These are phyloP conservation scores for Choanephora cucurbitarum DNA, from an alignment of 371 early-diverging fungal genomes.

Conservation along the genomic window DNA sequence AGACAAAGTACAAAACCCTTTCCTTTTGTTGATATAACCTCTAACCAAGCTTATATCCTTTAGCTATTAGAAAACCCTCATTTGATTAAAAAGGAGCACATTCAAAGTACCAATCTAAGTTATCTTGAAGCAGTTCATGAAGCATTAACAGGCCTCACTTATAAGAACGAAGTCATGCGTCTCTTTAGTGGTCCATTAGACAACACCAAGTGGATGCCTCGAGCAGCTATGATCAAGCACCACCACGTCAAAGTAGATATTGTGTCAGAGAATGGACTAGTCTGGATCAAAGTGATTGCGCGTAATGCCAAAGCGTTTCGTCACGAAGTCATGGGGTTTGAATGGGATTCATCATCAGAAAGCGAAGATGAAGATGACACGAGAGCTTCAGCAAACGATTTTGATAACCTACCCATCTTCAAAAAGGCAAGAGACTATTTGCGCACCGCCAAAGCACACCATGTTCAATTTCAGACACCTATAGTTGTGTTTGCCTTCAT, in stretches of 20 bases:
- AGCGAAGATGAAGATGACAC: constrained; percentile 21
- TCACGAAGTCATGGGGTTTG: constrained; percentile 51
- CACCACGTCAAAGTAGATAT: constrained; percentile 51
- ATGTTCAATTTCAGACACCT: constrained; percentile 53
- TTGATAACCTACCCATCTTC: constrained; percentile 50
- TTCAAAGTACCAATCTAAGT: constrained; percentile 46
- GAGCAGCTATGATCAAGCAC: constrained; percentile 31
- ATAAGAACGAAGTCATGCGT: constrained; percentile 34
- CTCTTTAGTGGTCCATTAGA: constrained; percentile 25
- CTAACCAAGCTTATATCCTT: too few species aligned
- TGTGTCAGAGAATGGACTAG: constrained; percentile 46
- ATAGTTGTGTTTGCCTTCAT: constrained; percentile 59
- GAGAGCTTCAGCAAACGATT: constrained; percentile 11
- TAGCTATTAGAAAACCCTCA: constrained; percentile 37
- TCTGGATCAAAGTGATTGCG: constrained; percentile 62
- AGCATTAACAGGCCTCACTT: constrained; percentile 26
- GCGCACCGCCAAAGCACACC: constrained; percentile 48
- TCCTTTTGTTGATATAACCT: too few species aligned
- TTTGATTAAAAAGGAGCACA: constrained; percentile 39
- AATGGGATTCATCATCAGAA: constrained; percentile 22
- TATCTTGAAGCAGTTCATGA: constrained; percentile 50
- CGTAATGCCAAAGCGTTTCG: constrained; percentile 52
- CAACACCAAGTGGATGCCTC: constrained; percentile 28
- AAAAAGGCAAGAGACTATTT: constrained; percentile 51
- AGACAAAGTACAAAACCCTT: constrained; percentile 30